Evolutionary conservation across 495 filamentous ascomycete species (phyloP).

Genomic region (Amphirosellinia nigrospora): DNA sequence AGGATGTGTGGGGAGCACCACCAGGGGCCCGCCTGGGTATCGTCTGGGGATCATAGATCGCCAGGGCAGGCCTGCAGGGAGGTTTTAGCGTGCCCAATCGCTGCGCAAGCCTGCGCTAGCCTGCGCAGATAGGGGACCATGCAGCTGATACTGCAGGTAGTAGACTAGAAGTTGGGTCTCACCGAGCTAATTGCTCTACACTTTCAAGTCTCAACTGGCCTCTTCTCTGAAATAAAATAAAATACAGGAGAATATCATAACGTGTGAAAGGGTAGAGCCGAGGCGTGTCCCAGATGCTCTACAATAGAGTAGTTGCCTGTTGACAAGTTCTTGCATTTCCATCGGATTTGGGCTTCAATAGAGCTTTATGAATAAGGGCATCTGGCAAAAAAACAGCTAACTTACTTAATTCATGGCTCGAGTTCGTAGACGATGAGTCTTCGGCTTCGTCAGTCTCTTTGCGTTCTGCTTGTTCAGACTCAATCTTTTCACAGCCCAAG

Average conservation of each 20-base stretch:
- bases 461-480: constrained; percentile 33
- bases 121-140: neutral
- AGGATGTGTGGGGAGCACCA: neutral
- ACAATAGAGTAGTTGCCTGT: neutral
- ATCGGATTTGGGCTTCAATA: neutral
- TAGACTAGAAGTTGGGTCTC: constrained; percentile 2
- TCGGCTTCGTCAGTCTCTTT: neutral
- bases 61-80: neutral
- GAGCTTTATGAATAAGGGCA: neutral
- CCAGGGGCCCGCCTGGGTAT: neutral
- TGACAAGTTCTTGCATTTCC: neutral
- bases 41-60: neutral
- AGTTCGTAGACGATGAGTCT: neutral
- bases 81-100: neutral
- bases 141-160: neutral
- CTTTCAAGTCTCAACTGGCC: neutral
- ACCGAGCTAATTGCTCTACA: neutral
- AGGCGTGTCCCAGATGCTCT: neutral
- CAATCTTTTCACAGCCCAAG: constrained; percentile 33
- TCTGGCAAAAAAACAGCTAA: neutral
- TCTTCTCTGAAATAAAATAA: neutral
- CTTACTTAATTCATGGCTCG: constrained; percentile 9
- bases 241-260: neutral
- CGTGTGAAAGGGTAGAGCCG: neutral
- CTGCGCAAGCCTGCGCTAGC: neutral